Conservation (phyloP, 2,329 filamentous ascomycete species). For the Calonectria hawksworthii region DNA sequence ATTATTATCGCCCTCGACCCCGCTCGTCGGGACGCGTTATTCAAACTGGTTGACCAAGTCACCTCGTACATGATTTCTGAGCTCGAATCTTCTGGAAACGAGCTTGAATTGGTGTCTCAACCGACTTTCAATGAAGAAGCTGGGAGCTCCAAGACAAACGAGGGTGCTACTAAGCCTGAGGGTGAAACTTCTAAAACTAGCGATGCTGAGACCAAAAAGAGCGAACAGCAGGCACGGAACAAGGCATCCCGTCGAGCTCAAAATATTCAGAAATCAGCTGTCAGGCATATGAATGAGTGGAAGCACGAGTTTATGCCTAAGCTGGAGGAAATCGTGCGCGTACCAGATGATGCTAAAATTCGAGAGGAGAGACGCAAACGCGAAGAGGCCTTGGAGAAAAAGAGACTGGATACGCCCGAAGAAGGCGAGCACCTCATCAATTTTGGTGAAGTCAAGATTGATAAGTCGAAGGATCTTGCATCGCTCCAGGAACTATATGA, state of each 20-base stretch:
- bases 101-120: conserved; percentile 48
- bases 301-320: conserved; percentile 76
- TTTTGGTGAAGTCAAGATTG: conserved; percentile 52
- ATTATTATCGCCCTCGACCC: conserved; percentile 68
- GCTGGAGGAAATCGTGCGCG: conserved; percentile 76
- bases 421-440: conserved; percentile 57
- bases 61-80: conserved; percentile 67
- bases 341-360: conserved; percentile 63
- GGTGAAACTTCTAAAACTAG: conserved; percentile 20
- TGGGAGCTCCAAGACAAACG: background rate
- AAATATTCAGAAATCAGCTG: conserved; percentile 64
- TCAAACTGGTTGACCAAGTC: conserved; percentile 65
- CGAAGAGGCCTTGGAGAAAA: conserved; percentile 57
- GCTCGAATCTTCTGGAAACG: conserved; percentile 56
- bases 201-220: conserved; percentile 27
- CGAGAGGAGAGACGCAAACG: conserved; percentile 62
- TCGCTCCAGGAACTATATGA: conserved; percentile 66
- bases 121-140: conserved; percentile 33
- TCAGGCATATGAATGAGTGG: conserved; percentile 85
- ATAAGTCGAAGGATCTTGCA: conserved; percentile 56
- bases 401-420: conserved; percentile 50
- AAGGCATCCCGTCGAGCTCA: conserved; percentile 44
- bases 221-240: conserved; percentile 30
- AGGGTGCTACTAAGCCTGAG: conserved; percentile 21
- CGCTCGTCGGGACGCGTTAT: conserved; percentile 65